Evolutionary conservation across 2,329 filamentous ascomycete genomes (phyloP).

Genomic region (Xylariales sp.): DNA sequence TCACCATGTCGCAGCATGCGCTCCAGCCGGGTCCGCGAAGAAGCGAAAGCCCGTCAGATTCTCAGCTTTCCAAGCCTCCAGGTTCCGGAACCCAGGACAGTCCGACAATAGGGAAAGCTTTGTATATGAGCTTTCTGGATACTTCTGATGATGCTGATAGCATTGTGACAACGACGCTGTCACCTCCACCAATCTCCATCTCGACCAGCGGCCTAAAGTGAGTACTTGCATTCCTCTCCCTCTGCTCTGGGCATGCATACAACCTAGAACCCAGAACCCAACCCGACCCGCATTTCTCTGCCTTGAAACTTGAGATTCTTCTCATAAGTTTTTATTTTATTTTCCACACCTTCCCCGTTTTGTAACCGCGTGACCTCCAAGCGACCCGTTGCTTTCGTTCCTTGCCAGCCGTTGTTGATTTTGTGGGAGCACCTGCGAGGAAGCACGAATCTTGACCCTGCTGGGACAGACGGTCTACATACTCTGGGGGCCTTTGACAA

Average conservation of each 20-base stretch:
- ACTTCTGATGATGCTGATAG: slow-evolving; percentile 14
- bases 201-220: slow-evolving; percentile 14
- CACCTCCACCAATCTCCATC: slow-evolving; percentile 18
- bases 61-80: slow-evolving; percentile 12
- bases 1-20: slow-evolving; percentile 51
- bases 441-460: too few relatives aligned
- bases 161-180: slow-evolving; percentile 5
- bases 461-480: too few relatives aligned
- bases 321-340: not conserved
- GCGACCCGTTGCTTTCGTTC: not conserved
- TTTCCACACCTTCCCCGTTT: not conserved
- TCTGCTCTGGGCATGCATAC: not conserved
- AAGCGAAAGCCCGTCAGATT: slow-evolving; percentile 27
- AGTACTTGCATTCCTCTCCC: slow-evolving; percentile 3
- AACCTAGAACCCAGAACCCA: slow-evolving; percentile 4
- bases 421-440: too few relatives aligned
- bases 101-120: slow-evolving; percentile 39
- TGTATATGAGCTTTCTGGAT: slow-evolving; percentile 21
- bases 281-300: slow-evolving; percentile 5
- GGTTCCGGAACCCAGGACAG: slow-evolving; percentile 33
- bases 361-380: not conserved
- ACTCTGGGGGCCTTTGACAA: too few relatives aligned
- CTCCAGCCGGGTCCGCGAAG: slow-evolving; percentile 35
- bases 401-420: too few relatives aligned
- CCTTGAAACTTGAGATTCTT: not conserved